Base-by-base conservation (phyloP, 106 monocot genomes). In the Amphibolis antarctica region DNA sequence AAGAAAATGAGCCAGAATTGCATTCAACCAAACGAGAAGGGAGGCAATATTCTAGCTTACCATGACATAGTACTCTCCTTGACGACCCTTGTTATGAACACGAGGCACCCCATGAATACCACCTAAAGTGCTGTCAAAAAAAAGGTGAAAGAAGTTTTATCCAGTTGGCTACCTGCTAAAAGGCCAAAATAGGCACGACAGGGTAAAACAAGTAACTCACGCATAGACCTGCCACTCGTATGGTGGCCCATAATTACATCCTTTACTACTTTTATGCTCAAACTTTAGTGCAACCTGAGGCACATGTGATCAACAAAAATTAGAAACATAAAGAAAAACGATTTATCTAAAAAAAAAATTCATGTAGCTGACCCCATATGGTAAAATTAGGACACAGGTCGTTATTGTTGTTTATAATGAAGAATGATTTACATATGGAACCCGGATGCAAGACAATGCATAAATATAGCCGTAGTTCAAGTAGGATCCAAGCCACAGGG, bases 1-100 rank as follows among this genome's bases (percentile, higher is more conserved):
- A 36, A 42, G 22, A 60, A 61, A 17, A 44, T 21, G 19, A 18
- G 21, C 12, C 12, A 56, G 20, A 43, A 44, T 18, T 21, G 28
- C 44, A 44, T 15, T 28, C 51, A 28, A 51, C 6, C 0, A 42
- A 7, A 28, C 20, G 4, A 42, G 3, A 7, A 36, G 21, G 28
- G 10, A 52, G 23, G 64, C 20, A 72, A 74, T 12, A 10, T 57
- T 46, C 4, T 60, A n/a, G 53, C 70, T 83, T 81, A 89, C 93
- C 89, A 94, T 89, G 68, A 94, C 66, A 76, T 89, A 94, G 63
- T 83, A 89, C 46, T 89, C 93, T 44, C 86, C 89, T 74, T 89
- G 85, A 70, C 89, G 83, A 21, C 94, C 93, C 63, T 86, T 94
- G 69, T 81, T 84, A 74, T 94, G 89, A 29, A 89, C 94, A 55